phyloP scores from a whole-genome alignment of 2,329 filamentous ascomycete species.

The Sarocladium kiliense region DNA sequence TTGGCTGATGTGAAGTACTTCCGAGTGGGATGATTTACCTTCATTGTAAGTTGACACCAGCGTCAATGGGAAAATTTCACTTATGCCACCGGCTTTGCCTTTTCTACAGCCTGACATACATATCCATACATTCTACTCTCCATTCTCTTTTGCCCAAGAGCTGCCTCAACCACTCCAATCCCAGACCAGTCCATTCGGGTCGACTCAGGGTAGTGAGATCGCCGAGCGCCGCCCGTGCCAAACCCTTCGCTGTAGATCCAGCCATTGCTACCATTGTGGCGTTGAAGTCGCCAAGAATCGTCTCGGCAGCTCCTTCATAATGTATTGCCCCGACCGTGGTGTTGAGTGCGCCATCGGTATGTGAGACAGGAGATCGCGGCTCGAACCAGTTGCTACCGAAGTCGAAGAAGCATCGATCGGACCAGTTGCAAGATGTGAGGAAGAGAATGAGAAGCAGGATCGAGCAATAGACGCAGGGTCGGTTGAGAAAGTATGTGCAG shows the following conservation, averaged over 20 bases:
- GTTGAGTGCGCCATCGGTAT: not conserved
- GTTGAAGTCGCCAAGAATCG: conserved; percentile 31
- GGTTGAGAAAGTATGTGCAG: conserved; percentile 92
- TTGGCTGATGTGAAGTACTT: no score
- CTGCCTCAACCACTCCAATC: conserved; percentile 80
- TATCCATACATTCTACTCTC: conserved; percentile 85
- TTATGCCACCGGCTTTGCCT: no score
- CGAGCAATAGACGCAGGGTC: conserved; percentile 96
- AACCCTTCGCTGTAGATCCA: conserved; percentile 64
- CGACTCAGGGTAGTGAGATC: no score
- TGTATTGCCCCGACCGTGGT: not conserved
- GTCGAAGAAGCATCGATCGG: conserved; percentile 88
- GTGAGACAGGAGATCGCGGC: conserved; percentile 45
- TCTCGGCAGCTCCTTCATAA: conserved; percentile 10
- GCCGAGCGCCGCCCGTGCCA: conserved; percentile 64
- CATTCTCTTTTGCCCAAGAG: conserved; percentile 80
- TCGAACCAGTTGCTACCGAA: conserved; percentile 91
- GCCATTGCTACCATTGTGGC: conserved; percentile 49
- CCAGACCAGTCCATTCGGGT: conserved; percentile 74
- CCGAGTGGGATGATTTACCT: no score
- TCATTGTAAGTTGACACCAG: no score
- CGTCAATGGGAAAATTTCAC: no score
- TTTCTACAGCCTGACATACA: conserved; percentile 67
- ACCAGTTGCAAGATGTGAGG: conserved; percentile 85
- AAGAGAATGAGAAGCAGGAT: conserved; percentile 93